Conservation (phyloP, 1,139 yeast genomes). For the Arxiozyma slooffiae region DNA sequence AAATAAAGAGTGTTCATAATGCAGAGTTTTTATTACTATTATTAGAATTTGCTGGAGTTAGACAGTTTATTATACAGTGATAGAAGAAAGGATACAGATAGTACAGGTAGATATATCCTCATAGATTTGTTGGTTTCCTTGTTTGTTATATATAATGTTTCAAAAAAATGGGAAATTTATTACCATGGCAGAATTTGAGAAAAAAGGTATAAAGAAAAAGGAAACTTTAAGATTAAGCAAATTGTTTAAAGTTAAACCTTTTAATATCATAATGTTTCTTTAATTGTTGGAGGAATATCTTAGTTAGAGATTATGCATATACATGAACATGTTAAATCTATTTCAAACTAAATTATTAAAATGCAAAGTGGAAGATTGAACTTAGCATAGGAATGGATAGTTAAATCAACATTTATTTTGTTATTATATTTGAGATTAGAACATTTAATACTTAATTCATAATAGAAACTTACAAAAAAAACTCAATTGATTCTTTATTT, state of each 20-base stretch:
- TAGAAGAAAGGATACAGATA: background rate
- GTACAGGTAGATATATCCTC: too few species aligned
- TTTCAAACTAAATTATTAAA: too few species aligned
- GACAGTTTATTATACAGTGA: background rate
- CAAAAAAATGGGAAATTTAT: background rate
- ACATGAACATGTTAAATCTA: too few species aligned
- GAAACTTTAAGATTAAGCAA: background rate
- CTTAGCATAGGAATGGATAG: background rate
- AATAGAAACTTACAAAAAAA: too few species aligned
- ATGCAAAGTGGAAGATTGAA: background rate
- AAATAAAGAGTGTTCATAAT: background rate
- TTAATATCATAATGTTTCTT: background rate
- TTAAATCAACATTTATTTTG: too few species aligned
- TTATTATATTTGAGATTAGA: background rate
- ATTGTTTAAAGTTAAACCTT: background rate
- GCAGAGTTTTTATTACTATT: background rate
- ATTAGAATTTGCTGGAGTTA: too few species aligned
- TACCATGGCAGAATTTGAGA: background rate
- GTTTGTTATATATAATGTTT: background rate
- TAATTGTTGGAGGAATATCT: background rate
- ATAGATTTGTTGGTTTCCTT: background rate
- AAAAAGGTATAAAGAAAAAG: background rate
- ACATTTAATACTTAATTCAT: background rate
- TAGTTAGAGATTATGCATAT: too few species aligned
- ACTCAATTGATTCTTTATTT: background rate